Percentiles rank a stretch among this genome's conserved stretches.
phyloP scores from a whole-genome alignment of 1,139 yeast species.

The Debaryomycetaceae sp. region DNA sequence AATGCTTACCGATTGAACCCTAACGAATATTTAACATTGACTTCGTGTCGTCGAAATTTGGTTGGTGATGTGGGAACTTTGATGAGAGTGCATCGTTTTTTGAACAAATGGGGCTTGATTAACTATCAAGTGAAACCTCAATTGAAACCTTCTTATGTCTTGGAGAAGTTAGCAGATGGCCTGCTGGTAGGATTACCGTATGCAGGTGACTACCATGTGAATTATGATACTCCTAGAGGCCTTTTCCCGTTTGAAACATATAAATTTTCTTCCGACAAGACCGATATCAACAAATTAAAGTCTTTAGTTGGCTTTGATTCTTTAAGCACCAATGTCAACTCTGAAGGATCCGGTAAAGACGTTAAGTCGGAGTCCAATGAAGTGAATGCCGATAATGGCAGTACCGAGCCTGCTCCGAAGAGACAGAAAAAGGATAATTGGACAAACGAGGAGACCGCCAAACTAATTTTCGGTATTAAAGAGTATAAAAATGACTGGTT shows the following conservation, averaged over 20 bases:
- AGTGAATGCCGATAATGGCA: neutral
- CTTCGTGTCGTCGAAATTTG: constrained; percentile 90
- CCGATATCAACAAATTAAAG: constrained; percentile 57
- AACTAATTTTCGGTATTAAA: constrained; percentile 60
- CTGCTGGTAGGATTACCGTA: constrained; percentile 51
- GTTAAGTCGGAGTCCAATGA: constrained; percentile 4
- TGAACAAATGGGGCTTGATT: constrained; percentile 94
- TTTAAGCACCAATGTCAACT: neutral
- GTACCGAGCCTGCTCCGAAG: constrained; percentile 14
- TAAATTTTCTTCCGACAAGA: constrained; percentile 51
- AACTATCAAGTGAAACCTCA: constrained; percentile 86
- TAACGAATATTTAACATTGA: constrained; percentile 84
- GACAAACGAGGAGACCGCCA: constrained; percentile 59
- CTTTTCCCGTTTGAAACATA: constrained; percentile 88
- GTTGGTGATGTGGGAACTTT: constrained; percentile 96
- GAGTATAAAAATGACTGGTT: constrained; percentile 70
- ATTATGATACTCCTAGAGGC: constrained; percentile 91
- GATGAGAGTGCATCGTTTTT: constrained; percentile 83
- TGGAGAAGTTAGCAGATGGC: constrained; percentile 56
- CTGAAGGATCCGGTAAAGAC: constrained; percentile 11
- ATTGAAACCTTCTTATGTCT: constrained; percentile 57
- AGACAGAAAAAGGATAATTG: constrained; percentile 50
- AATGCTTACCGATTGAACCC: constrained; percentile 92
- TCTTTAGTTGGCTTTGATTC: constrained; percentile 31
- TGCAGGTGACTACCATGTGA: constrained; percentile 65